Percentiles rank a stretch among this genome's conserved stretches.
Evolutionary conservation across 106 monocot species (phyloP).

Genomic region (Dendrobium chrysotoxum): DNA sequence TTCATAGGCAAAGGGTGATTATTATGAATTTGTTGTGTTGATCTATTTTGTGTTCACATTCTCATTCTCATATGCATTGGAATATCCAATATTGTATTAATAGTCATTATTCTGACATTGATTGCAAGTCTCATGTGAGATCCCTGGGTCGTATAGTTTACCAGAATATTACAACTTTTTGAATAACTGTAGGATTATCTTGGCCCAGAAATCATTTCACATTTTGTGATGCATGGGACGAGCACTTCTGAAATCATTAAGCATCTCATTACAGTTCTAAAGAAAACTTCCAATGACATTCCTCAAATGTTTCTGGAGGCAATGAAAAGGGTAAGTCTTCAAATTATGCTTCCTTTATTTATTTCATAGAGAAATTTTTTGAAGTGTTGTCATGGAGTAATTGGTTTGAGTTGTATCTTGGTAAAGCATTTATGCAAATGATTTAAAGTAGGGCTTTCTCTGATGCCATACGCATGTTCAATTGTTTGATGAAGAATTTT

Average conservation of each 20-base stretch:
- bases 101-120: neutral
- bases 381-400: neutral
- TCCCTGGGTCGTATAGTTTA: neutral
- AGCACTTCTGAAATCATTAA: constrained; percentile 80
- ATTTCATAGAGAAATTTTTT: neutral
- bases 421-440: neutral
- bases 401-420: neutral
- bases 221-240: constrained; percentile 81
- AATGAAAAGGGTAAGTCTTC: constrained; percentile 62
- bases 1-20: neutral
- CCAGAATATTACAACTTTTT: neutral
- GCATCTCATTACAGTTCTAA: constrained; percentile 67
- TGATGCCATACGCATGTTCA: too few species aligned
- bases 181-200: constrained; percentile 68
- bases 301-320: constrained; percentile 75
- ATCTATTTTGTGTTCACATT: neutral
- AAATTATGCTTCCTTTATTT: constrained; percentile 1
- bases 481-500: too few species aligned
- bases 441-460: neutral
- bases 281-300: constrained; percentile 61
- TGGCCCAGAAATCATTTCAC: constrained; percentile 90
- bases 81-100: neutral
- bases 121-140: neutral
- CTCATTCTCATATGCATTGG: neutral
- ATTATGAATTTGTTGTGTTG: neutral